These are phyloP conservation scores for Thelonectria discophora DNA, from an alignment of 2,329 filamentous ascomycete genomes.

Conservation along the genomic window DNA sequence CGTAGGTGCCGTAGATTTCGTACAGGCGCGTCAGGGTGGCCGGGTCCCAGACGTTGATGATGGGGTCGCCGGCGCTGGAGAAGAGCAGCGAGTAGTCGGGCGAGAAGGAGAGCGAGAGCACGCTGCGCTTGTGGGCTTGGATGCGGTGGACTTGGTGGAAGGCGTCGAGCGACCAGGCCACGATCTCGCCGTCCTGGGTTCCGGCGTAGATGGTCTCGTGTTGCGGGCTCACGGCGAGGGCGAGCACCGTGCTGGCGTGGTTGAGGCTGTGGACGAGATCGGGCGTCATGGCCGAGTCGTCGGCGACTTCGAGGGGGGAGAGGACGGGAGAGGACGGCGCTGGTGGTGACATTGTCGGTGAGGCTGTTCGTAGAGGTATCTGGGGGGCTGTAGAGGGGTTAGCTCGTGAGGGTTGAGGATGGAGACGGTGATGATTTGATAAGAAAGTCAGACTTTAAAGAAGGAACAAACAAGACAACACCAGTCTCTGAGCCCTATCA, in stretches of 20 bases:
- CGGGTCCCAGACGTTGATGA: constrained; percentile 94
- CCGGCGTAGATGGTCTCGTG: constrained; percentile 88
- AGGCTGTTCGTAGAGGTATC: constrained; percentile 39
- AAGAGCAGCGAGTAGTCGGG: constrained; percentile 80
- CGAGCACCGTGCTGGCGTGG: constrained; percentile 82
- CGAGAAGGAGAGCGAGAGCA: constrained; percentile 85
- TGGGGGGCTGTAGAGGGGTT: constrained; percentile 25
- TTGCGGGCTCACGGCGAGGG: constrained; percentile 80
- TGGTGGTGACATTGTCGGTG: constrained; percentile 37
- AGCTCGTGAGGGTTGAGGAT: background rate
- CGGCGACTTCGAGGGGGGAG: constrained; percentile 37
- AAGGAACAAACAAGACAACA: background rate
- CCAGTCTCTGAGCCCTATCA: constrained; percentile 2
- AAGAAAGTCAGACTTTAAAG: background rate
- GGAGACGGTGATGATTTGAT: background rate
- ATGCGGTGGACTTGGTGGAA: constrained; percentile 83
- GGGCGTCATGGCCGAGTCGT: constrained; percentile 53
- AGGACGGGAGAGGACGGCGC: constrained; percentile 37
- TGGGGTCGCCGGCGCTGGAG: constrained; percentile 91
- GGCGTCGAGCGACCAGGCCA: constrained; percentile 88
- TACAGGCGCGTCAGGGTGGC: constrained; percentile 78
- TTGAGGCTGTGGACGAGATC: constrained; percentile 77
- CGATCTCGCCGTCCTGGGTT: constrained; percentile 91
- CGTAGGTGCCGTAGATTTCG: constrained; percentile 92
- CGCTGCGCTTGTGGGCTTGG: constrained; percentile 89